A percentile compares a stretch with the other conserved stretches of the same genome.
Conservation (phyloP, 2,329 filamentous ascomycete genomes). For the Diaporthe citriasiana region DNA sequence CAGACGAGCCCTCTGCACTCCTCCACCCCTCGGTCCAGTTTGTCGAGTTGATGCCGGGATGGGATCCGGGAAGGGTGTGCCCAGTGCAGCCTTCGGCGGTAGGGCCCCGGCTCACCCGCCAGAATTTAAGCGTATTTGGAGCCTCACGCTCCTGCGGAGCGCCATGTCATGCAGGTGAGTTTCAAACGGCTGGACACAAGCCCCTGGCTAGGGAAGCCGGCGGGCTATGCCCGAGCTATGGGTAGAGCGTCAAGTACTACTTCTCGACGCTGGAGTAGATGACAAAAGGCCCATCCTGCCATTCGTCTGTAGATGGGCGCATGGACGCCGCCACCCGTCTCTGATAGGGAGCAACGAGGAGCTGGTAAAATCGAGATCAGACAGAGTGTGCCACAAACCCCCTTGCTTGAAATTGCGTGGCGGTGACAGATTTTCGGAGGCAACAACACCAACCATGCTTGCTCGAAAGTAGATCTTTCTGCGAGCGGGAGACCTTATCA, state of each 20-base stretch:
- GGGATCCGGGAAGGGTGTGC: conserved; percentile 1
- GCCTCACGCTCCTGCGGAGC: conserved; percentile 15
- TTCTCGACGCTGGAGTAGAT: conserved; percentile 11
- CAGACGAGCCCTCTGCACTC: not conserved
- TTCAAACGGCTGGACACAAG: conserved; percentile 33
- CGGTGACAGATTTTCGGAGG: conserved; percentile 27
- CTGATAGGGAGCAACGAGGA: not conserved
- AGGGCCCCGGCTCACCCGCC: conserved; percentile 15
- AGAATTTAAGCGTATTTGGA: conserved; percentile 39
- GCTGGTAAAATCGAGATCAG: conserved; percentile 23
- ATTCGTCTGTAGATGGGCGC: conserved; percentile 9
- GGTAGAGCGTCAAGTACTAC: not conserved
- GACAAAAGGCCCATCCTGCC: conserved; percentile 5
- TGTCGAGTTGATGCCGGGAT: conserved; percentile 21
- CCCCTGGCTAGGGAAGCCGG: conserved; percentile 19
- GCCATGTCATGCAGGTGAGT: conserved; percentile 34
- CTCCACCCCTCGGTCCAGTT: conserved; percentile 1
- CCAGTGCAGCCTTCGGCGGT: conserved; percentile 6
- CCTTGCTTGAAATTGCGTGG: conserved; percentile 31
- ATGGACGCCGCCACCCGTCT: conserved; percentile 25
- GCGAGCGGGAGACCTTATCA: not conserved
- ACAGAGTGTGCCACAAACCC: not conserved
- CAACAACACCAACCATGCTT: conserved; percentile 9
- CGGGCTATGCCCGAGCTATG: conserved; percentile 5
- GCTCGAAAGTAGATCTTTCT: conserved; percentile 6